These are phyloP conservation scores for Chamaecrista fasciculata DNA, from an alignment of 306 rosid species.

Conservation along the genomic window DNA sequence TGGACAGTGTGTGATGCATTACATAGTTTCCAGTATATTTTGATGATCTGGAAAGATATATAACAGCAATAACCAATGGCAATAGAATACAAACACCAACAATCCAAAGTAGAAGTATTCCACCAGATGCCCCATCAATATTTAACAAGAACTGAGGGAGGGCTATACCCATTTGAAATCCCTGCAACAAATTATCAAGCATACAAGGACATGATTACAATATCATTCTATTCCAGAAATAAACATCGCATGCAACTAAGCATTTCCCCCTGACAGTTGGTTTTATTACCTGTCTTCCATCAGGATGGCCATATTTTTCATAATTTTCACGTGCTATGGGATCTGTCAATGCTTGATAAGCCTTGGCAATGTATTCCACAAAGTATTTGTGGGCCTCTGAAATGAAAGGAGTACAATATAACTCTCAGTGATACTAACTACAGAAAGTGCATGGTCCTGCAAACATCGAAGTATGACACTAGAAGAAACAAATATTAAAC, in stretches of 20 bases:
- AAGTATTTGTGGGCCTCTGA: constrained; percentile 82
- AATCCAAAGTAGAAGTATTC: constrained; percentile 91
- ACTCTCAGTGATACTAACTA: constrained; percentile 9
- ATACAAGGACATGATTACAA: constrained; percentile 18
- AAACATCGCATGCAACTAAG: constrained; percentile 2
- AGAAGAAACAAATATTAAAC: constrained; percentile 26
- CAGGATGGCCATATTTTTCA: constrained; percentile 98
- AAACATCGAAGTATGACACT: constrained; percentile 13
- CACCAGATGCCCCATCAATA: constrained; percentile 90
- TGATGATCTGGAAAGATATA: constrained; percentile 92
- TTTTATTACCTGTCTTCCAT: constrained; percentile 82
- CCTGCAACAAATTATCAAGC: constrained; percentile 53
- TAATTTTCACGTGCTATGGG: constrained; percentile 83
- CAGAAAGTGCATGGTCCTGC: constrained; percentile 1
- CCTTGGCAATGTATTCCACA: constrained; percentile 90
- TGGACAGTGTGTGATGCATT: constrained; percentile 92
- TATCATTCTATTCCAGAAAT: constrained; percentile 5
- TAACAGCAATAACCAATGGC: constrained; percentile 91
- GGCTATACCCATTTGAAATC: constrained; percentile 99
- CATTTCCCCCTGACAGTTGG: constrained; percentile 10
- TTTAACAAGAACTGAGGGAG: constrained; percentile 90
- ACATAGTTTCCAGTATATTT: constrained; percentile 96
- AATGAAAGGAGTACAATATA: constrained; percentile 11
- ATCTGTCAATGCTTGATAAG: constrained; percentile 95
- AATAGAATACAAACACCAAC: constrained; percentile 95